Evolutionary conservation across 129 eudicot species (phyloP), one percentile per base, ranked within the genome.

Genomic region (Flaveria brownii): DNA sequence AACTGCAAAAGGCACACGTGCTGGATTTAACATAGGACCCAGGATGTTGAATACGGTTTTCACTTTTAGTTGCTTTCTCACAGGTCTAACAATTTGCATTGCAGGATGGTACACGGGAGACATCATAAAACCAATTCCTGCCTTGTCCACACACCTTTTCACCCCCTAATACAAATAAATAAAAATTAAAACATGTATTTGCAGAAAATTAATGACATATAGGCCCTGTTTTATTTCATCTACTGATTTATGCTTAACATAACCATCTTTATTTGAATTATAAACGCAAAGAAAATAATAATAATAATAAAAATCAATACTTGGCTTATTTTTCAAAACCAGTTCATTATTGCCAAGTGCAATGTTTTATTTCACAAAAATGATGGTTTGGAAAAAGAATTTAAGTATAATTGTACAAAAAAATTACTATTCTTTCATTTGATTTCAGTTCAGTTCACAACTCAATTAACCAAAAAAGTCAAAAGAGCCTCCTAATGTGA

Each of bases 51-150:
- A 92, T 14, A 92, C 96, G n/a, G 98, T 92, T 83, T 92, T 92
- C 77, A 90, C 90, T 86, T 86, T 88, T 10, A 92, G 96, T 79
- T 92, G 88, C 59, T 83, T 90, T 82, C 98, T 81, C 67, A 92
- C 83, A 20, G 98, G 96, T 78, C 92, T 88, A 74, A 92, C 98
- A 65, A 92, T 84, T 84, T 90, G 83, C 98, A 92, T 92, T 60
- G 98, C 96, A 6, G 94, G 97, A 83, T 92, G 97, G 76, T 89
- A 92, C 14, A 86, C 79, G 2, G 97, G 91, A 77, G 98, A 77
- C 98, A 92, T 92, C 96, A 92, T 92, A 61, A 92, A 92, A 66
- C 98, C 98, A 61, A 92, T 92, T 56, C 98, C 98, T 13, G 78
- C 94, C 77, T 88, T 90, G 11, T 79, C 60, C 42, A 92, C 96